These are phyloP conservation scores for Xylariales sp. DNA, from an alignment of 2,329 filamentous ascomycete genomes.

Conservation along the genomic window DNA sequence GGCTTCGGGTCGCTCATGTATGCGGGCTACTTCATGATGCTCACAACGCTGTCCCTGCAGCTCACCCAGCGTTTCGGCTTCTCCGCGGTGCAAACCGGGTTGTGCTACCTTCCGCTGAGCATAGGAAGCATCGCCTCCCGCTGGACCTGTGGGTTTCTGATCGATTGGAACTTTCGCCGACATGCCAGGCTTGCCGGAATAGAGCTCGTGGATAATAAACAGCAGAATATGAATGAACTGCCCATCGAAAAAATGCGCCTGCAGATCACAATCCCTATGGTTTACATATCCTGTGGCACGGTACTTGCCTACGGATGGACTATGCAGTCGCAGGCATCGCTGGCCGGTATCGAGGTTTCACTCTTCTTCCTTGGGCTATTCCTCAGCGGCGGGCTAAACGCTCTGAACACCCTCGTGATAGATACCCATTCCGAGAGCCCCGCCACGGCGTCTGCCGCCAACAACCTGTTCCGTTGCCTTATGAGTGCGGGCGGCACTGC, in stretches of 20 bases:
- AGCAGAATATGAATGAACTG: conserved; percentile 12
- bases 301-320: conserved; percentile 19
- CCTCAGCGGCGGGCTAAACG: conserved; percentile 11
- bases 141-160: conserved; percentile 8
- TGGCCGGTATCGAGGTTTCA: conserved; percentile 1
- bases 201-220: conserved; percentile 8
- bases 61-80: conserved; percentile 10
- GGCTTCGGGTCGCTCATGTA: conserved; percentile 17
- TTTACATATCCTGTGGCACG: conserved; percentile 10
- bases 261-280: conserved; percentile 10
- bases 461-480: conserved; percentile 14
- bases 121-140: conserved; percentile 8
- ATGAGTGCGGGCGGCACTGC: conserved; percentile 20
- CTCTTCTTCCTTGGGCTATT: conserved; percentile 17
- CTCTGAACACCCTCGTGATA: conserved; percentile 10
- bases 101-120: conserved; percentile 10
- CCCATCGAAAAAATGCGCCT: conserved; percentile 2
- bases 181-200: conserved; percentile 12
- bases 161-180: conserved; percentile 18
- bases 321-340: conserved; percentile 16
- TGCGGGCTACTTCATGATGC: conserved; percentile 19
- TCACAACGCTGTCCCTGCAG: conserved; percentile 18
- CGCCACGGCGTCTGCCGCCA: conserved; percentile 12
- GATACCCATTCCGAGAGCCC: conserved; percentile 11
- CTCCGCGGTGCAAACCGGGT: conserved; percentile 7